Base-by-base conservation (phyloP, 352 stramenopile genomes). In the Globisporangium heterothallicum region DNA sequence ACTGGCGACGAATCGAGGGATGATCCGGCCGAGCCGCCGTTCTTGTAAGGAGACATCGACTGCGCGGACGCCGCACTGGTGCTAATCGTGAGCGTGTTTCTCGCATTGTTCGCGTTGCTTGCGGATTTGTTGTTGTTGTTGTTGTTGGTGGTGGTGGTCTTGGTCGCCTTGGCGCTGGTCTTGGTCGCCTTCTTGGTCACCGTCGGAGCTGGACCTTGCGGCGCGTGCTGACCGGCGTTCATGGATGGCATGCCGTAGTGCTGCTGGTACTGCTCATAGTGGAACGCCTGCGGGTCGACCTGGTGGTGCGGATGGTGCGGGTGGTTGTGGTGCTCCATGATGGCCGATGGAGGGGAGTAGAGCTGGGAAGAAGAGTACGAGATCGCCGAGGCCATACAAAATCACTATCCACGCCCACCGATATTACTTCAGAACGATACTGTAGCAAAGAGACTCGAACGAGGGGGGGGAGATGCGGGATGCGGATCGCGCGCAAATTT, bases 261-360 rank as follows among this genome's bases (percentile, higher is more conserved):
- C 58, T 75, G 72, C 54, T 84, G 73, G 56, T 81, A 80, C 19
- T 68, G 50, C 26, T 79, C 73, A 57, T 84, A 84, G 60, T 71
- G 73, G 54, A 78, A 79, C 38, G 69, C 22, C 16, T 41, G 35
- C 6, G 64, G 56, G 48, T 80, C 72, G 18, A 75, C 59, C 18
- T 50, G 44, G 51, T 59, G 53, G 42, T 56, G 49, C 19, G 42
- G 29, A 6, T 51, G 51, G 45, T 78, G 58, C 40, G 43, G 21
- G 10, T 58, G 26, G 27, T 48, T 38, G 40, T 56, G 55, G 30
- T 55, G 51, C 52, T 61, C 48, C 53, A 59, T 59, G 25, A 16
- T 42, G 19, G 13, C 21, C n/a, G 22, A 21, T 14, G 29, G 7
- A 4, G 40, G 3, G 18, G 13, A 7, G 4, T 45, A 12, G 9